Base-by-base conservation (phyloP, 1,139 yeast species). In the Pichia sp. region DNA sequence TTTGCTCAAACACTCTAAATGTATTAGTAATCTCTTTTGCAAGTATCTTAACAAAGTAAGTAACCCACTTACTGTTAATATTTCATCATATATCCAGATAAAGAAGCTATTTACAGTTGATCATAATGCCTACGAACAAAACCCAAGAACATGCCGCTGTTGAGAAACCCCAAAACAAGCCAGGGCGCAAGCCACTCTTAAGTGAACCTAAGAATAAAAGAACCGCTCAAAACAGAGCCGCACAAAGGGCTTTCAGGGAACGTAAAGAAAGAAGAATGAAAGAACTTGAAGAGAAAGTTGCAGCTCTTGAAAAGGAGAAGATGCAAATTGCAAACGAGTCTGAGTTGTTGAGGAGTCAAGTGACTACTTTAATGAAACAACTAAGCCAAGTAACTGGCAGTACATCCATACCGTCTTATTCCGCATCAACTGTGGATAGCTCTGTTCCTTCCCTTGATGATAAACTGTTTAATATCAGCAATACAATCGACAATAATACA, bases 191-290 rank as follows among this genome's bases (percentile, higher is more conserved):
- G 65, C 88, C 84, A 1, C 67, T 81, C 43, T 83, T 79, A 15
- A 73, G 82, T 4, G 95, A 84, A 58, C 95, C 96, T 4, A 74
- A 74, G 56, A 78, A 79, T 54, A 89, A 86, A 68, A 71, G 98
- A 53, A 86, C 95, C 18, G 97, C 96, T 1, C 98, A 91, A 64
- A 91, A 91, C 62, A 72, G 98, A 56, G 96, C 96, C 7, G 98
- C 98, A 18, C 98, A 91, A 63, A 71, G 97, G 43, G 97, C 97
- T 9, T 91, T 88, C 62, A 71, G 98, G 47, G 97, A 91, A 62
- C 75, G 98, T 49, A 91, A 91, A 61, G 97, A 91, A 60, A 72
- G 72, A 43, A 86, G 84, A 56, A 74, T 91, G 79, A 75, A 79
- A 56, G 96, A 88, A 48, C 69, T 91, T 47, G 96, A 89, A 59